Percentiles rank a stretch among this genome's conserved stretches.
Conservation (phyloP, 2,329 filamentous ascomycete genomes). For the Cladosporium velox region DNA sequence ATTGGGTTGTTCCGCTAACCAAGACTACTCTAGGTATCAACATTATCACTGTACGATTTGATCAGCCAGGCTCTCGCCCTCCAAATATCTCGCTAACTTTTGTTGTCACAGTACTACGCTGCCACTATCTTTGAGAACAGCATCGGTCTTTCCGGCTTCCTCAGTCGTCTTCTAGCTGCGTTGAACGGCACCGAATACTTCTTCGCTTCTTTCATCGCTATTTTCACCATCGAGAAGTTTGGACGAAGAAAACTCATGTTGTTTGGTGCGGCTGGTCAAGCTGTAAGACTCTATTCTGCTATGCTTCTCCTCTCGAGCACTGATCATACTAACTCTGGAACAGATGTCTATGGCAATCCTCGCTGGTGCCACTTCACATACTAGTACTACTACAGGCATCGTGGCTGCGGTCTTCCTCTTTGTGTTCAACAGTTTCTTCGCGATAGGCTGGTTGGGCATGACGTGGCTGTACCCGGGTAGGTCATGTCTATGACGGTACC, state of each 20-base stretch:
- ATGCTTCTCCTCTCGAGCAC: neutral
- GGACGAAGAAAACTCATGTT: conserved; percentile 69
- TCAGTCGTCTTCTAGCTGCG: conserved; percentile 54
- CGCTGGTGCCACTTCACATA: conserved; percentile 31
- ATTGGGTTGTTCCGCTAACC: neutral
- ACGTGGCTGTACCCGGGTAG: conserved; percentile 17
- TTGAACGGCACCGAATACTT: conserved; percentile 58
- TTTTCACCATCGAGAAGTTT: conserved; percentile 53
- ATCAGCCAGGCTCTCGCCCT: neutral
- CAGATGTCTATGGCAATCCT: conserved; percentile 36
- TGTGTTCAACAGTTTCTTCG: conserved; percentile 42
- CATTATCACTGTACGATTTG: neutral
- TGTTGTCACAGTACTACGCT: conserved; percentile 34
- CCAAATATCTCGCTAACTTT: neutral
- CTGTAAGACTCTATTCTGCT: neutral
- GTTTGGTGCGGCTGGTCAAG: conserved; percentile 60
- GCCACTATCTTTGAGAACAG: conserved; percentile 54
- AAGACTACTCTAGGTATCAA: neutral
- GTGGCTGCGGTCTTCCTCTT: conserved; percentile 42
- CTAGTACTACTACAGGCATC: conserved; percentile 35
- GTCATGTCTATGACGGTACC: neutral
- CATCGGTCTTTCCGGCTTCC: conserved; percentile 53
- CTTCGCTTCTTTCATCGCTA: conserved; percentile 49
- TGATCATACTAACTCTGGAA: neutral
- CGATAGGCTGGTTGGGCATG: conserved; percentile 35